These are phyloP conservation scores for Puccinia sorghi DNA, from an alignment of 1,284 basidiomycete genomes.

Conservation along the genomic window DNA sequence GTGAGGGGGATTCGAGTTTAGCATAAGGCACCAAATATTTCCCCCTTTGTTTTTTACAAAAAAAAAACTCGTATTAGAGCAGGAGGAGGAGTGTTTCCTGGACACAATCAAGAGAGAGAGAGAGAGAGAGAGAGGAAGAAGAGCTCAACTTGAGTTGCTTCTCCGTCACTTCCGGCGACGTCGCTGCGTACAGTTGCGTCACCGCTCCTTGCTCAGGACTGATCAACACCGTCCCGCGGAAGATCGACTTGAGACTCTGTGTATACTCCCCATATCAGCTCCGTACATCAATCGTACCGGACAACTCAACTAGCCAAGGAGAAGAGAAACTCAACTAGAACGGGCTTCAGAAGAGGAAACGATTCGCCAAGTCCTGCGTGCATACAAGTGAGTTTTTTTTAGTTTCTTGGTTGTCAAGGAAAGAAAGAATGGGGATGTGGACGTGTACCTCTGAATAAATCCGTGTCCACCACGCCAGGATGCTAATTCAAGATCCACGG, in stretches of 20 bases:
- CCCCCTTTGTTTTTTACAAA: slow-evolving; percentile 7
- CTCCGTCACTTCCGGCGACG: slow-evolving; percentile 20
- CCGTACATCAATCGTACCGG: background rate
- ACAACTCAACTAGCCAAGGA: no score
- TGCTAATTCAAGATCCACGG: slow-evolving; percentile 3
- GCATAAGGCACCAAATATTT: slow-evolving; percentile 40
- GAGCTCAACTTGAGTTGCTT: slow-evolving; percentile 27
- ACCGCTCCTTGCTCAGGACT: slow-evolving; percentile 33
- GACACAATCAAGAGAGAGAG: background rate
- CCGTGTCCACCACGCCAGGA: slow-evolving; percentile 38
- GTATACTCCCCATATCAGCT: background rate
- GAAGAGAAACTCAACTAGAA: slow-evolving; percentile 8
- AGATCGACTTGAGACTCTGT: background rate
- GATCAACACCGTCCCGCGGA: slow-evolving; percentile 11
- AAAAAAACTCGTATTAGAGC: background rate
- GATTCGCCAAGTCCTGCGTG: background rate
- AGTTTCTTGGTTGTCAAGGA: background rate
- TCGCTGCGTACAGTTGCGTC: slow-evolving; percentile 39
- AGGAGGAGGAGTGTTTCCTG: background rate
- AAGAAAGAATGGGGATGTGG: background rate
- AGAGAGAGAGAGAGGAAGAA: background rate
- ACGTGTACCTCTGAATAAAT: slow-evolving; percentile 21
- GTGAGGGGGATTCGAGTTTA: background rate
- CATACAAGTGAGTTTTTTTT: background rate
- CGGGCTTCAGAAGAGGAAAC: slow-evolving; percentile 9